A percentile compares a stretch with the other conserved stretches of the same genome.
These are phyloP conservation scores for Mrakia gelida DNA, from an alignment of 768 basidiomycete genomes.

Conservation along the genomic window DNA sequence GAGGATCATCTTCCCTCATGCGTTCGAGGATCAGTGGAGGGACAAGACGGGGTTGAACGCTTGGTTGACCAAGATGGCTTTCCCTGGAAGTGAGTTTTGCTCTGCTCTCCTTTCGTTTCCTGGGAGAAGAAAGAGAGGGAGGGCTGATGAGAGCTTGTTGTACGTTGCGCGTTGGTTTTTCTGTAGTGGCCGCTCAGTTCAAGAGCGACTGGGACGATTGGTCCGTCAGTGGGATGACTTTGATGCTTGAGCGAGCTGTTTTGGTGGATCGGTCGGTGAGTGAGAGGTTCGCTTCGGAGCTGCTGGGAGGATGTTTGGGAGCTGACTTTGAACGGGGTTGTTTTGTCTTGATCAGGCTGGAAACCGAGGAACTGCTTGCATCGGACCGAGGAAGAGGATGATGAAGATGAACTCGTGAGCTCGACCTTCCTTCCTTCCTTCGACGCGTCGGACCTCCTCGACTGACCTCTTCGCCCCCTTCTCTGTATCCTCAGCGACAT, in stretches of 20 bases:
- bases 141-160: no score
- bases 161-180: no score
- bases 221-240: background rate
- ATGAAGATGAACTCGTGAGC: background rate
- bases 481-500: background rate
- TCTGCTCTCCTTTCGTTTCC: no score
- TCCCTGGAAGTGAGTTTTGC: background rate
- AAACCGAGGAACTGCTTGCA: background rate
- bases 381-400: background rate
- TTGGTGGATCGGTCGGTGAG: background rate
- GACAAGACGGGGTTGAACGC: background rate
- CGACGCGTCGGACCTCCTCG: background rate
- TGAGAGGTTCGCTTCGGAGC: background rate
- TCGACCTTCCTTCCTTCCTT: background rate
- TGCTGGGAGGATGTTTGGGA: background rate
- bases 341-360: background rate
- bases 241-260: background rate
- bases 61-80: slow-evolving; percentile 2
- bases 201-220: slow-evolving; percentile 1
- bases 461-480: background rate
- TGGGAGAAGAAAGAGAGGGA: no score
- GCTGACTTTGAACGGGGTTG: background rate
- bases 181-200: background rate
- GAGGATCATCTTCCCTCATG: background rate
- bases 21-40: slow-evolving; percentile 1